Base-by-base conservation (phyloP, 768 basidiomycete genomes). In the Leucocoprinus leucothites region DNA sequence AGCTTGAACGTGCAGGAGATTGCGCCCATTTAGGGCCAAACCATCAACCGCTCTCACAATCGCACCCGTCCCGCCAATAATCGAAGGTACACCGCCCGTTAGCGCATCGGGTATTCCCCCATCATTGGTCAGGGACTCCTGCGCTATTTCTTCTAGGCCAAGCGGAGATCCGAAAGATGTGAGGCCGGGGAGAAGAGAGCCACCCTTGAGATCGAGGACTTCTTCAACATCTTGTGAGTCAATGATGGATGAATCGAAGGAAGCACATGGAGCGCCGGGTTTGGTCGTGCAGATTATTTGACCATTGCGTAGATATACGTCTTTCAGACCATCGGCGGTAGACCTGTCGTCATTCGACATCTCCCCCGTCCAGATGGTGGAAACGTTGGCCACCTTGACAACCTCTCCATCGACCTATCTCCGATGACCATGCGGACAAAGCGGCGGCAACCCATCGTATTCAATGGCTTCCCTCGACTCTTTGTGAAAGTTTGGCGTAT, bases 361-460 rank as follows among this genome's bases (percentile, higher is more conserved):
- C 19, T 64, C 61, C 22, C 56, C 49, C 14, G 58, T 35, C 60
- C 61, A 82, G 19, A 79, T 68, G 24, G 67, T 74, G 3, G 69
- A 70, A 18, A 90, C 78, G 53, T 82, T 84, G 11, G 68, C 71
- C 65, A 90, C 87, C 11, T 82, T 63, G 25, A 89, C 68, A 14
- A 71, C 70, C n/a, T 65, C 65, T 56, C 53, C 57, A 14, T 53
- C 64, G 55, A 57, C 19, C n/a, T 46, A 47, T 4, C 43, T n/a
- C n/a, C n/a, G n/a, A n/a, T n/a, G 31, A 18, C 43, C 44, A 13
- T 53, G 51, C 25, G 35, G 36, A 9, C 69, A 70, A 1, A 93
- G 71, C 13, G 89, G 87, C 0, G 90, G 89, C 9, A 91, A 70
- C 1, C 91, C 91, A 3, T 82, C 80, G 58, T 80, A 83, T 52